phyloP scores from a whole-genome alignment of 2,329 filamentous ascomycete genomes.

The Cyphellophora europaea region DNA sequence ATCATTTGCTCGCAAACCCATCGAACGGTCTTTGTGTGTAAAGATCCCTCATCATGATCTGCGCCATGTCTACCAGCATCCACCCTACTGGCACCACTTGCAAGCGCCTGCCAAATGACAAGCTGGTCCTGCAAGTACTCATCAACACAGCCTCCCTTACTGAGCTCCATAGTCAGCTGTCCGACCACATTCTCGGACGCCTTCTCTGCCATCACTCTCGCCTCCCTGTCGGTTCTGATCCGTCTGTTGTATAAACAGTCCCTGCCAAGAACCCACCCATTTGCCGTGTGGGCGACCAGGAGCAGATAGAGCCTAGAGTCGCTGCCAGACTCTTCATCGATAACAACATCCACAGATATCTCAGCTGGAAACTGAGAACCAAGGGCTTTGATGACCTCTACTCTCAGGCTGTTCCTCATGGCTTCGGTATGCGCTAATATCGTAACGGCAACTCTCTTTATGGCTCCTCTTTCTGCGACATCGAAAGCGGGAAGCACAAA shows the following conservation, averaged over 20 bases:
- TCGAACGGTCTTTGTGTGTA: constrained; percentile 34
- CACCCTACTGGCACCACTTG: constrained; percentile 30
- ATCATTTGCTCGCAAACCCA: constrained; percentile 35
- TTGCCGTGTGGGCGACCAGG: constrained; percentile 42
- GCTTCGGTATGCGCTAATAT: constrained; percentile 22
- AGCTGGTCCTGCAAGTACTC: constrained; percentile 49
- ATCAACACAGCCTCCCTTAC: constrained; percentile 42
- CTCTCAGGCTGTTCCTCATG: constrained; percentile 2
- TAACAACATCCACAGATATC: not conserved
- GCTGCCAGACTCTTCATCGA: constrained; percentile 27
- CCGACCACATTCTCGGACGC: constrained; percentile 36
- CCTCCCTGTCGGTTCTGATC: constrained; percentile 13
- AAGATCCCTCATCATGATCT: constrained; percentile 17
- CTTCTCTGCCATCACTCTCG: constrained; percentile 9
- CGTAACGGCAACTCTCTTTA: constrained; percentile 29
- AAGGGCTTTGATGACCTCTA: not conserved
- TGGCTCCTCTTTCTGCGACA: constrained; percentile 21
- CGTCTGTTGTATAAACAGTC: constrained; percentile 38
- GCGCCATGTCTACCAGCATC: constrained; percentile 7
- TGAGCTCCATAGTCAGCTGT: constrained; percentile 37
- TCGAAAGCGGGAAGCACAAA: constrained; percentile 25
- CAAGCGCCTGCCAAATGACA: constrained; percentile 50
- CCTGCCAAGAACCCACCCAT: constrained; percentile 39
- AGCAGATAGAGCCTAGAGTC: constrained; percentile 43
- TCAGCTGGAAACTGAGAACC: not conserved